These are phyloP conservation scores for Epichloe coenophiala DNA, from an alignment of 2,329 filamentous ascomycete species.

Conservation along the genomic window DNA sequence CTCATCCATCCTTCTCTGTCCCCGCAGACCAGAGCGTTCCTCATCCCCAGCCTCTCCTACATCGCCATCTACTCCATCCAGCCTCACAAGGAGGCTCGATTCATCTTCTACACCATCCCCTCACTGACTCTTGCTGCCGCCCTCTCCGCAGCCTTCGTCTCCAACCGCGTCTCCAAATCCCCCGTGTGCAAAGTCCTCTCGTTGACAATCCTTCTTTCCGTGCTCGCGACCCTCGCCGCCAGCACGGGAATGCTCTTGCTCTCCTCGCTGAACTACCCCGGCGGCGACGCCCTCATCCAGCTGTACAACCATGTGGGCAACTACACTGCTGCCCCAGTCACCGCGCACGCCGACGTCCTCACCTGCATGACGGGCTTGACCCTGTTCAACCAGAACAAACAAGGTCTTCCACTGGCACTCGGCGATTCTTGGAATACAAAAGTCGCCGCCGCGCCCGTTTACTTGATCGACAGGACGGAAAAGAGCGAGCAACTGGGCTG, in stretches of 20 bases:
- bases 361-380: slow-evolving; percentile 61
- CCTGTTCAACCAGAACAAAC: slow-evolving; percentile 43
- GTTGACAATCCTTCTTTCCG: slow-evolving; percentile 42
- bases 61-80: slow-evolving; percentile 72
- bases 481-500: slow-evolving; percentile 27
- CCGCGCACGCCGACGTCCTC: slow-evolving; percentile 50
- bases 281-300: slow-evolving; percentile 59
- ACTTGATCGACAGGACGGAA: slow-evolving; percentile 51
- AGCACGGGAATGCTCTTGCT: slow-evolving; percentile 59
- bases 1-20: slow-evolving; percentile 33
- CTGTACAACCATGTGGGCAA: slow-evolving; percentile 26
- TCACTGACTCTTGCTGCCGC: slow-evolving; percentile 66
- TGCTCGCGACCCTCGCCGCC: slow-evolving; percentile 43
- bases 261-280: slow-evolving; percentile 87
- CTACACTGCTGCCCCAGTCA: slow-evolving; percentile 15
- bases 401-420: slow-evolving; percentile 22
- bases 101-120: slow-evolving; percentile 81
- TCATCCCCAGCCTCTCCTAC: slow-evolving; percentile 58
- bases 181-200: slow-evolving; percentile 41
- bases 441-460: slow-evolving; percentile 13
- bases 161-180: slow-evolving; percentile 50
- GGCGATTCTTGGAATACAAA: not conserved
- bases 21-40: slow-evolving; percentile 31
- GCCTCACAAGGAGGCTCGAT: slow-evolving; percentile 92
- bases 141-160: slow-evolving; percentile 58